These are phyloP conservation scores for Alternaria atra DNA, from an alignment of 2,329 filamentous ascomycete species.

Conservation along the genomic window DNA sequence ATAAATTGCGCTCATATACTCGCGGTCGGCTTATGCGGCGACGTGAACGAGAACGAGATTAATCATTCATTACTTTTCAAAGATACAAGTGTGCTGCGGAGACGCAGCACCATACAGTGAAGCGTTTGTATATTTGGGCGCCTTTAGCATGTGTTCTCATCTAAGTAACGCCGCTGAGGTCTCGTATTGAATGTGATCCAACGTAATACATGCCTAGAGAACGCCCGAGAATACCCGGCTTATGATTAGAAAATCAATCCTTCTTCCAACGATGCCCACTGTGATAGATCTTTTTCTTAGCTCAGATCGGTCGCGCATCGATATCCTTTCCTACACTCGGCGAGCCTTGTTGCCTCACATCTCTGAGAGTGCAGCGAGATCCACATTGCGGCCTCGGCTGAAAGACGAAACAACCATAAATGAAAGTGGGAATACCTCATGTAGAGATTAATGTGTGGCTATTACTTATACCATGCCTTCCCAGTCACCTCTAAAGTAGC, in stretches of 20 bases:
- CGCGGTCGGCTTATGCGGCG: background rate
- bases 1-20: background rate
- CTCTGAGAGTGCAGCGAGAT: background rate
- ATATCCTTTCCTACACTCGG: background rate
- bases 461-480: background rate
- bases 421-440: background rate
- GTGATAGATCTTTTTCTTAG: background rate
- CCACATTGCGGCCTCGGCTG: background rate
- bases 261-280: background rate
- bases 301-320: background rate
- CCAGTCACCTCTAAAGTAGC: background rate
- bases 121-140: background rate
- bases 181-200: background rate
- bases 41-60: background rate
- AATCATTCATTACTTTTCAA: background rate
- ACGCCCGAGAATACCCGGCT: background rate
- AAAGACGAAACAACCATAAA: background rate
- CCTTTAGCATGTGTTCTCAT: background rate
- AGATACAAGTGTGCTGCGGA: background rate
- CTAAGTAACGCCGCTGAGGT: conserved; percentile 1
- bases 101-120: background rate
- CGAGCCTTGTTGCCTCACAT: background rate
- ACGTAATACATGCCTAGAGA: background rate
- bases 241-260: background rate
- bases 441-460: background rate